Conservation (phyloP, 257 asterid genomes). For the Sherardia arvensis region DNA sequence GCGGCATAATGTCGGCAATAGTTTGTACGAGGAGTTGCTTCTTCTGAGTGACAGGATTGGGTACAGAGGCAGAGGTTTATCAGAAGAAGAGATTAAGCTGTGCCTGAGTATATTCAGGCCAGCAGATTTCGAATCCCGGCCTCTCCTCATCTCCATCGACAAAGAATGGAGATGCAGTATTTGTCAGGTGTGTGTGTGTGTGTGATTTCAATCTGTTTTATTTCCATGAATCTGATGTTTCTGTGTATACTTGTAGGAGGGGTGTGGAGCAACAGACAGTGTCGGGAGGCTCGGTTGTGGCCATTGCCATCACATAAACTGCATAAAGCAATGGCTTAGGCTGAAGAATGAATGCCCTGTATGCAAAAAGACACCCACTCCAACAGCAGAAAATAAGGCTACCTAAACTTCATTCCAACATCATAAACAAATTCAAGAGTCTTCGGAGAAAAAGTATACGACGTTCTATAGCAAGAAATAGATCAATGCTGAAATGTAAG, state of each 20-base stretch:
- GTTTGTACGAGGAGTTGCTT: constrained; percentile 63
- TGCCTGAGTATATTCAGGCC: constrained; percentile 29
- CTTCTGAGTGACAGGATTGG: constrained; percentile 52
- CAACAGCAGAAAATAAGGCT: constrained; percentile 2
- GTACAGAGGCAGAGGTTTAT: constrained; percentile 40
- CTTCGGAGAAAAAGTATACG: neutral
- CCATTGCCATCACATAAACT: constrained; percentile 47
- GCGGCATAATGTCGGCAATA: constrained; percentile 47
- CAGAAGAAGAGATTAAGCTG: constrained; percentile 35
- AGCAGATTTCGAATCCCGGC: constrained; percentile 7
- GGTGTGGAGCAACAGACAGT: constrained; percentile 25
- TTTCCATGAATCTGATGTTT: neutral
- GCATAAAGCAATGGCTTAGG: constrained; percentile 64
- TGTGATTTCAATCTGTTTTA: too few relatives aligned
- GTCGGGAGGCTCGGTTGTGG: constrained; percentile 41
- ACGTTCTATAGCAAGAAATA: neutral
- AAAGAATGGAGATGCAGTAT: constrained; percentile 50
- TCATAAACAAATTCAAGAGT: neutral
- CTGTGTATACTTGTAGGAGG: constrained; percentile 36
- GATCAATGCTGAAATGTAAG: neutral
- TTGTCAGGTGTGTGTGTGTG: constrained; percentile 38
- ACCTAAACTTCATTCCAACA: neutral
- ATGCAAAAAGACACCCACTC: constrained; percentile 39
- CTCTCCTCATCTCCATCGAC: constrained; percentile 11
- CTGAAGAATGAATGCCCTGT: constrained; percentile 49